phyloP scores from a whole-genome alignment of 2,329 filamentous ascomycete genomes.

The Cytospora leucostoma region DNA sequence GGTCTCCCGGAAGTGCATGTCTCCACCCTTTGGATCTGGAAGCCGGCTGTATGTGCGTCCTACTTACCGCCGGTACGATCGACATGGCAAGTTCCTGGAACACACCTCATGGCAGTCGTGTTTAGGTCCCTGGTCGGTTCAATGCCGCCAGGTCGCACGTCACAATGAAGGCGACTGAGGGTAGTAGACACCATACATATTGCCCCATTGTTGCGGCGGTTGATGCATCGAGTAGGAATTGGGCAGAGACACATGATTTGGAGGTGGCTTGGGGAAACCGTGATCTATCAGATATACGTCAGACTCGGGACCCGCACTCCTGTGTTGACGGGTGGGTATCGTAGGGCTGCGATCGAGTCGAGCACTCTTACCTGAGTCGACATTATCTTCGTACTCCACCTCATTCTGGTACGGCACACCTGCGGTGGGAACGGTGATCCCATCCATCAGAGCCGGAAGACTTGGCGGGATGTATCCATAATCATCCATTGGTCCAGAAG shows the following conservation, averaged over 20 bases:
- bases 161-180: constrained; percentile 34
- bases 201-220: constrained; percentile 38
- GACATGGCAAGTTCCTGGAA: constrained; percentile 19
- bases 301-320: constrained; percentile 34
- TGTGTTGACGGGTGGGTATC: constrained; percentile 20
- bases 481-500: constrained; percentile 50
- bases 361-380: constrained; percentile 34
- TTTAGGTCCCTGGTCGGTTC: constrained; percentile 11
- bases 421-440: constrained; percentile 34
- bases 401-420: constrained; percentile 39
- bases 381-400: constrained; percentile 39
- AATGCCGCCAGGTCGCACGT: constrained; percentile 11
- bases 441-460: constrained; percentile 47
- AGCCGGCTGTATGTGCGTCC: constrained; percentile 9
- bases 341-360: constrained; percentile 12
- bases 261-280: constrained; percentile 34
- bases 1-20: constrained; percentile 9
- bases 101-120: constrained; percentile 4
- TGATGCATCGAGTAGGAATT: constrained; percentile 38
- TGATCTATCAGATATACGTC: constrained; percentile 34
- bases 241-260: constrained; percentile 38
- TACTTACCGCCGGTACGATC: constrained; percentile 12
- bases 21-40: constrained; percentile 13
- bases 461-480: constrained; percentile 54
- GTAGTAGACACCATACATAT: constrained; percentile 41